Conservation (phyloP, 2,329 filamentous ascomycete species). For the Ophiognomonia clavigignenti-juglandacearum region DNA sequence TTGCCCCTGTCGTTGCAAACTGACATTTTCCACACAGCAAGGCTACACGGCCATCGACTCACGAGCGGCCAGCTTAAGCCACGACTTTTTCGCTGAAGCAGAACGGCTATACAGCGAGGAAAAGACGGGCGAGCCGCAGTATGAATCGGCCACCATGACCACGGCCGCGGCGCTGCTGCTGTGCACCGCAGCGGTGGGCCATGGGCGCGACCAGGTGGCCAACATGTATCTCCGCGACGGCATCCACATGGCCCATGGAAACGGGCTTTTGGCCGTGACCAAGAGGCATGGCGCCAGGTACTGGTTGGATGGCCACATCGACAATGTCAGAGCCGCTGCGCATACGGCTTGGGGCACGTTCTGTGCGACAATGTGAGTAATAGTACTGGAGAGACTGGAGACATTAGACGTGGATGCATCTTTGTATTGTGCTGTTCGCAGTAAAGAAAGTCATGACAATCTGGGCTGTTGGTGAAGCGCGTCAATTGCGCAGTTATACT, state of each 20-base stretch:
- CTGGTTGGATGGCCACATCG: constrained; percentile 13
- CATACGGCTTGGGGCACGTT: constrained; percentile 15
- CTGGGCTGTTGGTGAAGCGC: background rate
- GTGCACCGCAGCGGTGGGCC: constrained; percentile 2
- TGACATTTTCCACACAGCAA: too few relatives aligned
- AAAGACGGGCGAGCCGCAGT: constrained; percentile 1
- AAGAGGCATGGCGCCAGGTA: constrained; percentile 2
- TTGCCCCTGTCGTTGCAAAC: too few relatives aligned
- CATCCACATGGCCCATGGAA: constrained; percentile 7
- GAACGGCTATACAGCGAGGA: constrained; percentile 7
- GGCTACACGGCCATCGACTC: constrained; percentile 11
- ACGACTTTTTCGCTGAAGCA: constrained; percentile 12
- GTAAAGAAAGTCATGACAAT: background rate
- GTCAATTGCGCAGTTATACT: background rate
- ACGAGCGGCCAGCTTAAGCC: constrained; percentile 1
- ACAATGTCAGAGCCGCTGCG: constrained; percentile 11
- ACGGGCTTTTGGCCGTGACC: constrained; percentile 9
- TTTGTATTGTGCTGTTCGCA: background rate
- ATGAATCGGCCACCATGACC: constrained; percentile 8
- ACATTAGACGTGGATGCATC: background rate
- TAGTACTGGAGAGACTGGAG: too few relatives aligned
- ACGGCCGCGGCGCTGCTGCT: constrained; percentile 14
- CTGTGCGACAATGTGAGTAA: constrained; percentile 11
- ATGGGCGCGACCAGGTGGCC: constrained; percentile 8
- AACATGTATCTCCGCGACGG: constrained; percentile 6